Evolutionary conservation across 495 filamentous ascomycete genomes (phyloP).

Genomic region (Lasiosphaeris hirsuta): DNA sequence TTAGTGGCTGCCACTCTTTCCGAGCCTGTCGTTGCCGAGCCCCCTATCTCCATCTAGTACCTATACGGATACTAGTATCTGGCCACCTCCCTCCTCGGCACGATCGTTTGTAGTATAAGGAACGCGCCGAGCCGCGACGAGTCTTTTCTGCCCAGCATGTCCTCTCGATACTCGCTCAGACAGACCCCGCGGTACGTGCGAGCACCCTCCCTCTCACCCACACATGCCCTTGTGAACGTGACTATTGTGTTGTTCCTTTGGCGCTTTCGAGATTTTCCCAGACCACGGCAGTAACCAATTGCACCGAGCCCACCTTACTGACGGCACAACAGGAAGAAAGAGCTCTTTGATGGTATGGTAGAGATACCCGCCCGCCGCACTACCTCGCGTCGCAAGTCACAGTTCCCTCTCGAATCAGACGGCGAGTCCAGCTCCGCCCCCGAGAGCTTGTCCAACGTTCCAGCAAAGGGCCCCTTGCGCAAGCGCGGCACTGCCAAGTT

Average conservation of each 20-base stretch:
- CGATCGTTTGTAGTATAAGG: conserved; percentile 13
- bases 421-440: conserved; percentile 43
- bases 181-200: conserved; percentile 50
- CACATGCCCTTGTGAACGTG: background rate
- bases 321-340: conserved; percentile 41
- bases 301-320: background rate
- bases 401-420: conserved; percentile 40
- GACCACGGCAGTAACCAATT: background rate
- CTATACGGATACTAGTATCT: too few species aligned
- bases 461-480: conserved; percentile 26
- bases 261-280: background rate
- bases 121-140: conserved; percentile 14
- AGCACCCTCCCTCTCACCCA: background rate
- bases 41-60: too few species aligned
- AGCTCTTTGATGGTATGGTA: conserved; percentile 51
- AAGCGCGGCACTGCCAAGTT: conserved; percentile 42
- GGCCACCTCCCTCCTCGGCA: background rate
- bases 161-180: conserved; percentile 42
- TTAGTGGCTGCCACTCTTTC: too few species aligned
- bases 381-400: conserved; percentile 41
- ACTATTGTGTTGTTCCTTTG: background rate
- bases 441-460: conserved; percentile 27
- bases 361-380: conserved; percentile 41
- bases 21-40: too few species aligned
- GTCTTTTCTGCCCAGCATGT: conserved; percentile 22